A percentile compares a stretch with the other conserved stretches of the same genome.
phyloP scores from a whole-genome alignment of 306 rosid species.

The Hylodesmum podocarpum region DNA sequence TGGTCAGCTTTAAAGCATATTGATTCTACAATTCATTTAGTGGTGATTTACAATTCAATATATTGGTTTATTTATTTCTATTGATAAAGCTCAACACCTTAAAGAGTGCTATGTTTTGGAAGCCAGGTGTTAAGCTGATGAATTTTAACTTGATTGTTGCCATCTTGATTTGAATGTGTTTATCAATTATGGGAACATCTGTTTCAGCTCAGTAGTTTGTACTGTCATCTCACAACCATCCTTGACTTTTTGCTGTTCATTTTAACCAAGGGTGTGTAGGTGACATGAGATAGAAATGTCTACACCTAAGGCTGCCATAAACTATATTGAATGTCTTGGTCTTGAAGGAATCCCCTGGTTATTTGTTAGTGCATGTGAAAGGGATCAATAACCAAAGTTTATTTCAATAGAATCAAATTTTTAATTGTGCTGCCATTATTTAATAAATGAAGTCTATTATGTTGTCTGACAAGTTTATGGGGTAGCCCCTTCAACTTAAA shows the following conservation, averaged over 20 bases:
- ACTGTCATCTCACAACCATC: not conserved
- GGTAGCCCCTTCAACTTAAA: not conserved
- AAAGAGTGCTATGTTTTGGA: not conserved
- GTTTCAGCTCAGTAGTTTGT: not conserved
- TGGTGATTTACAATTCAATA: not conserved
- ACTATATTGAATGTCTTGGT: not conserved
- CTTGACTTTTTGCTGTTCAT: not conserved
- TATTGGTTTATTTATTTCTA: not conserved
- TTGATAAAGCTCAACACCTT: not conserved
- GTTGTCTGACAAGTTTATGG: not conserved
- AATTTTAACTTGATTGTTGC: not conserved
- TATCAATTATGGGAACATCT: not conserved
- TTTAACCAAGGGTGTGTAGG: too few species aligned
- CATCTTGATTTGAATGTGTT: not conserved
- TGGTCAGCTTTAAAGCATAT: not conserved
- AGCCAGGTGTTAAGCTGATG: not conserved
- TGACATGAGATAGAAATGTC: not conserved
- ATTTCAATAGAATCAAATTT: not conserved
- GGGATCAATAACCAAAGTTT: not conserved
- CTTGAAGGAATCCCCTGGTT: not conserved
- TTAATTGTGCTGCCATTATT: not conserved
- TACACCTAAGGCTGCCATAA: not conserved
- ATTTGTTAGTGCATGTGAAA: not conserved
- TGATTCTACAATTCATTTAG: not conserved
- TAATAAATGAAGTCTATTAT: not conserved